Evolutionary conservation across 2,329 filamentous ascomycete species (phyloP).

Genomic region (Ascochyta lentis): DNA sequence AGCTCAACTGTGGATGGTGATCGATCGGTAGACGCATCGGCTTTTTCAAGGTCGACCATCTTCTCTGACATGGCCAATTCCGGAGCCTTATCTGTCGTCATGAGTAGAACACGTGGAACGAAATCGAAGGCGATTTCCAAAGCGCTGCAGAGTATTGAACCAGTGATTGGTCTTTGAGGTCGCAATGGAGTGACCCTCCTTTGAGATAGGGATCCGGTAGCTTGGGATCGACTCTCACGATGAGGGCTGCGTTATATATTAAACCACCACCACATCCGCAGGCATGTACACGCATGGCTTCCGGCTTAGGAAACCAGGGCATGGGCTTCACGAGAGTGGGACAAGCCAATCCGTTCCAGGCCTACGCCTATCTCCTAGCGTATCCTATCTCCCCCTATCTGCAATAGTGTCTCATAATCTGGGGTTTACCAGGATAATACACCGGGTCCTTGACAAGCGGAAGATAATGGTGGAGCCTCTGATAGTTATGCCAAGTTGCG

Average conservation of each 20-base stretch:
- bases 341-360: background rate
- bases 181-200: background rate
- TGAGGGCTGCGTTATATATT: background rate
- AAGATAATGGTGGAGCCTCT: constrained; percentile 10
- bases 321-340: constrained; percentile 18
- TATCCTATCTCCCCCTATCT: constrained; percentile 20
- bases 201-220: background rate
- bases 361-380: constrained; percentile 12
- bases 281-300: background rate
- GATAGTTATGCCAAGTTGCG: constrained; percentile 6
- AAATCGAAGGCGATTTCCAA: background rate
- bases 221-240: background rate
- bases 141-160: background rate
- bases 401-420: constrained; percentile 6
- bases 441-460: background rate
- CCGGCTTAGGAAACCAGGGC: background rate
- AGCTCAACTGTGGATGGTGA: constrained; percentile 22
- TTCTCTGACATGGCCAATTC: constrained; percentile 8
- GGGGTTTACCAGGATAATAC: constrained; percentile 5
- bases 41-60: constrained; percentile 11
- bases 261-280: background rate
- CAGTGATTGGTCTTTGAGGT: background rate
- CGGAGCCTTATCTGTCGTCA: background rate
- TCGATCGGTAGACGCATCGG: constrained; percentile 7
- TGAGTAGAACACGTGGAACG: background rate